These are phyloP conservation scores for Aspergillus persii DNA, from an alignment of 2,329 filamentous ascomycete species.

Conservation along the genomic window DNA sequence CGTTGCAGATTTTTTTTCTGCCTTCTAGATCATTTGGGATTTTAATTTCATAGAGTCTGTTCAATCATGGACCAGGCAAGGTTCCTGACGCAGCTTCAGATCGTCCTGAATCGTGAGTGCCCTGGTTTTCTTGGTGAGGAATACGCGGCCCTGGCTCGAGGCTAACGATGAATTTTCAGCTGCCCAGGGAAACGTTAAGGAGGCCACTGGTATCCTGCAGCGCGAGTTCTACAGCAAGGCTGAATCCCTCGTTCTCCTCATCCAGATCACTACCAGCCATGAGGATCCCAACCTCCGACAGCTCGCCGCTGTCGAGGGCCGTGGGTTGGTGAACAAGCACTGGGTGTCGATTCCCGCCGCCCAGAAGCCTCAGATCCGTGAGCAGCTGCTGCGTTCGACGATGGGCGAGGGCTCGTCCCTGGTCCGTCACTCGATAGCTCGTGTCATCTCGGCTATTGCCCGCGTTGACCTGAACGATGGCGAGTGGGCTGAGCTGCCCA, in stretches of 20 bases:
- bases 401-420: slow-evolving; percentile 74
- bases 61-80: slow-evolving; percentile 72
- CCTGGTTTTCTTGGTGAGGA: not conserved
- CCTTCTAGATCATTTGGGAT: slow-evolving; percentile 1
- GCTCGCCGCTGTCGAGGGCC: slow-evolving; percentile 85
- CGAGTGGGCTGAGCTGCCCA: slow-evolving; percentile 79
- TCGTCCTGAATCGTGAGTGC: slow-evolving; percentile 78
- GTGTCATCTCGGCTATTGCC: slow-evolving; percentile 83
- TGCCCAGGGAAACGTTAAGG: slow-evolving; percentile 84
- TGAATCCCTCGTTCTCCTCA: slow-evolving; percentile 76
- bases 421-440: slow-evolving; percentile 81
- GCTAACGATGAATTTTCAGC: slow-evolving; percentile 53
- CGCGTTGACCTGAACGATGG: slow-evolving; percentile 82
- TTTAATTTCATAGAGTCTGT: slow-evolving; percentile 1
- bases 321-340: slow-evolving; percentile 79
- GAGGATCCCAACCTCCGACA: slow-evolving; percentile 71
- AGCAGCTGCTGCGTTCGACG: slow-evolving; percentile 79
- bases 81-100: slow-evolving; percentile 82
- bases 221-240: slow-evolving; percentile 90
- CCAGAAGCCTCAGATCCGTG: slow-evolving; percentile 77
- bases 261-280: slow-evolving; percentile 84
- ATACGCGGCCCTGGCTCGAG: not conserved
- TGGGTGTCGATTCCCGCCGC: slow-evolving; percentile 72
- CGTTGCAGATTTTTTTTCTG: slow-evolving; percentile 9
- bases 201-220: slow-evolving; percentile 83